Base-by-base conservation (phyloP, 192 early-diverging fungal species). In the Radiomyces spectabilis region DNA sequence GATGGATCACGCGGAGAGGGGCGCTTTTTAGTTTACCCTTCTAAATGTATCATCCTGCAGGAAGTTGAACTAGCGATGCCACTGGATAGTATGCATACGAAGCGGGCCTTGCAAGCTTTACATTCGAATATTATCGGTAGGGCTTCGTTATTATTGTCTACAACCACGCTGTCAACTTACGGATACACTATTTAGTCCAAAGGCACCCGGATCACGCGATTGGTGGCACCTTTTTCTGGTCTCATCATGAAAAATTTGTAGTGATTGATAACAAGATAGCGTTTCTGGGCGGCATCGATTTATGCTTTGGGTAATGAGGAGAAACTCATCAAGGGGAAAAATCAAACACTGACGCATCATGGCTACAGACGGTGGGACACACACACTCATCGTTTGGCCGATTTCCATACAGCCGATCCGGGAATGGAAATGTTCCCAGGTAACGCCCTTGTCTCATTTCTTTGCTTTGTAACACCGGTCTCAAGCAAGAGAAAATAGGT, bases 131-230 rank as follows among this genome's bases (percentile, higher is more conserved):
- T 92, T 61, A 71, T 79, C 63, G 78, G 73, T 77, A 58, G 55
- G 49, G 32, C 25, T 1, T 16, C 15, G 34, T 54, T 54, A 19
- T 42, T 26, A 30, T 15, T 13, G n/a, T 48, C 46, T 30, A 19
- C 16, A 27, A 9, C 42, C 15, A 13, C 22, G 15, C 30, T 48
- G 15, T 44, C 18, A 15, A 10, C 16, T 24, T 47, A 15, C 21
- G n/a, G n/a, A n/a, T n/a, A n/a, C n/a, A n/a, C n/a, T n/a, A n/a
- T n/a, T n/a, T 22, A 77, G 87, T 94, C 13, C 83, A 87, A 64
- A 79, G 92, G 12, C 86, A 94, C 61, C 92, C 92, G n/a, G 89
- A 94, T 57, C 91, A 94, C 55, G 56, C 63, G 37, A 73, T 87
- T 13, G 81, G 77, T 29, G 85, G 84, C 24, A 89, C 88, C 5